These are phyloP conservation scores for Bipolaris gigantea DNA, from an alignment of 2,329 filamentous ascomycete genomes.

Conservation along the genomic window DNA sequence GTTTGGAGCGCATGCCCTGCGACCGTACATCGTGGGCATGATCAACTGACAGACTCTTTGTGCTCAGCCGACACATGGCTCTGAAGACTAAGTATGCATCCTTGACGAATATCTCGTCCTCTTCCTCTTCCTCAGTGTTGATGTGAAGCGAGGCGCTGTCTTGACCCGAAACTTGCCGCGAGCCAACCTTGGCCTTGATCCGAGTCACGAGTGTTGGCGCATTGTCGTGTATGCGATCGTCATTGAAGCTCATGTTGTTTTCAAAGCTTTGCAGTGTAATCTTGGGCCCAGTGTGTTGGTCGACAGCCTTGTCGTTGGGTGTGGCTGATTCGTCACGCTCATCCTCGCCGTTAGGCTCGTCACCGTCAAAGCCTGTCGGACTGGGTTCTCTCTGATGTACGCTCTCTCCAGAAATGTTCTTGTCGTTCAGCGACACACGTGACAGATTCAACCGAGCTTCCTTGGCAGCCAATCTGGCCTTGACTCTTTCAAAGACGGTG, in stretches of 20 bases:
- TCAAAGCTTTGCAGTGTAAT: conserved; percentile 71
- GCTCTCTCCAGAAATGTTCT: conserved; percentile 39
- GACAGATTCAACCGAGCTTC: conserved; percentile 68
- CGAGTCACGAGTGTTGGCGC: conserved; percentile 68
- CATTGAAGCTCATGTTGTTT: conserved; percentile 66
- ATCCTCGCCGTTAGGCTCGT: conserved; percentile 40
- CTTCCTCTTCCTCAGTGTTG: conserved; percentile 66
- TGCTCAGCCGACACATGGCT: conserved; percentile 96
- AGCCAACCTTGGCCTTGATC: conserved; percentile 52
- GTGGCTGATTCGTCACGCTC: conserved; percentile 42
- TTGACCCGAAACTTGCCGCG: conserved; percentile 49
- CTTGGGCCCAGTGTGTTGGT: conserved; percentile 56
- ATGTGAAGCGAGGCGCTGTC: conserved; percentile 52
- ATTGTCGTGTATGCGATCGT: conserved; percentile 66
- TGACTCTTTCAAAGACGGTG: conserved; percentile 95
- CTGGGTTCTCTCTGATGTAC: conserved; percentile 32
- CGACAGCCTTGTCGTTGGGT: conserved; percentile 49
- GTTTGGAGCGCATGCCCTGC: conserved; percentile 95
- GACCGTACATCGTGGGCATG: conserved; percentile 91
- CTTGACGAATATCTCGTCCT: conserved; percentile 95
- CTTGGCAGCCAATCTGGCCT: conserved; percentile 81
- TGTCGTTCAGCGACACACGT: conserved; percentile 48
- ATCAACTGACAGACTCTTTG: conserved; percentile 84
- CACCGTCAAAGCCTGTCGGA: conserved; percentile 29
- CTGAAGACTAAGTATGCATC: conserved; percentile 97